Evolutionary conservation across 305 asterid species (phyloP).

Genomic region (Vinca major): DNA sequence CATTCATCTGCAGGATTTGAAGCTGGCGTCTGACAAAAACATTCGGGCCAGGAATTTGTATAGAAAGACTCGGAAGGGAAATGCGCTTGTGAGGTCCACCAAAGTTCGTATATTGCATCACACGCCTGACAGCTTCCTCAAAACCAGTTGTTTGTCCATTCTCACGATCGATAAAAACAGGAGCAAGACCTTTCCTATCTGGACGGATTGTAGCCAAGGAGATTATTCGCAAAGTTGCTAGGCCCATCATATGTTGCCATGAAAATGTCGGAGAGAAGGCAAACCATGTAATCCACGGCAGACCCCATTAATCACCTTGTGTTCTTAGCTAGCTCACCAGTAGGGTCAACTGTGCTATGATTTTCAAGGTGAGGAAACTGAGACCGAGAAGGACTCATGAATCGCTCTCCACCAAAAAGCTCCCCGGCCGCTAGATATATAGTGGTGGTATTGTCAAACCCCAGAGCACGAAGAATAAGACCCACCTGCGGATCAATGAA

Average conservation of each 20-base stretch:
- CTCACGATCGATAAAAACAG: slow-evolving; percentile 64
- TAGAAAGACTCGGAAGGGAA: slow-evolving; percentile 84
- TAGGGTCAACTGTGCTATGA: slow-evolving; percentile 65
- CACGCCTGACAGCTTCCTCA: slow-evolving; percentile 64
- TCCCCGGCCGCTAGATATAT: slow-evolving; percentile 95
- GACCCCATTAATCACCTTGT: slow-evolving; percentile 72
- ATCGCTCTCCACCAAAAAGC: slow-evolving; percentile 83
- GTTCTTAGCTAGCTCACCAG: slow-evolving; percentile 69
- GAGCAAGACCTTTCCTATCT: slow-evolving; percentile 81
- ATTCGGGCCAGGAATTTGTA: slow-evolving; percentile 95
- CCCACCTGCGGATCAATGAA: slow-evolving; percentile 58
- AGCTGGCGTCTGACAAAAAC: slow-evolving; percentile 76
- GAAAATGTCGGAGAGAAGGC: slow-evolving; percentile 86
- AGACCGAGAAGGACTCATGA: slow-evolving; percentile 73
- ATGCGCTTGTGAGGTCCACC: slow-evolving; percentile 88
- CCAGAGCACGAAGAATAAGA: slow-evolving; percentile 67
- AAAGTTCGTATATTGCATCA: slow-evolving; percentile 63
- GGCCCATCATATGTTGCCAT: slow-evolving; percentile 98
- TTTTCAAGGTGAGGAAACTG: slow-evolving; percentile 79
- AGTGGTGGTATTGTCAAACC: slow-evolving; percentile 77
- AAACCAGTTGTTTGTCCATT: slow-evolving; percentile 55
- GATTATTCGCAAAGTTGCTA: slow-evolving; percentile 90
- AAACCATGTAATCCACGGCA: slow-evolving; percentile 96
- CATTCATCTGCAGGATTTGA: slow-evolving; percentile 61
- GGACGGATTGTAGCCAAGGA: slow-evolving; percentile 79